Percentiles rank a stretch among this genome's conserved stretches.
Evolutionary conservation across 371 early-diverging fungal species (phyloP).

Genomic region (Mortierella sp.): DNA sequence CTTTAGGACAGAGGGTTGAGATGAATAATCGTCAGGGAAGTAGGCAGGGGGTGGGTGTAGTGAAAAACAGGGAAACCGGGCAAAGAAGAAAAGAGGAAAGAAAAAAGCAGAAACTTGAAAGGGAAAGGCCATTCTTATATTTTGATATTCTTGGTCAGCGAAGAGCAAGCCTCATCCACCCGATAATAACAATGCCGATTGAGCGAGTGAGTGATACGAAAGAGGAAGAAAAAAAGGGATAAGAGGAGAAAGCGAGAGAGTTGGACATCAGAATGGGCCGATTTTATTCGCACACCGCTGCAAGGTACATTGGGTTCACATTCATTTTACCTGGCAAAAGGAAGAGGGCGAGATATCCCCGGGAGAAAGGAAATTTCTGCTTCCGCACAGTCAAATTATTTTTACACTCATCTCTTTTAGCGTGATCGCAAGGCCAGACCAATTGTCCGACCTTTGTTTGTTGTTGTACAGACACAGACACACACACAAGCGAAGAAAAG

Average conservation of each 20-base stretch:
- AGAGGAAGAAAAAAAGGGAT: neutral
- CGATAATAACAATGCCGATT: neutral
- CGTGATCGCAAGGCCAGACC: neutral
- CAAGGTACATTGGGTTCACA: neutral
- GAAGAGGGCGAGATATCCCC: neutral
- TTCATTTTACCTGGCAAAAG: neutral
- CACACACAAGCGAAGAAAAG: neutral
- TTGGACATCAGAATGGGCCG: neutral
- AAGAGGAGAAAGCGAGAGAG: constrained; percentile 7
- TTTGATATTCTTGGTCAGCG: too few relatives aligned
- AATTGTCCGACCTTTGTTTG: neutral
- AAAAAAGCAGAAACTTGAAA: neutral
- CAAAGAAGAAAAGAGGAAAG: neutral
- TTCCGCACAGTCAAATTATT: neutral
- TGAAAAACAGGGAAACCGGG: neutral
- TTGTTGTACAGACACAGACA: neutral
- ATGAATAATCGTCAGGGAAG: constrained; percentile 1
- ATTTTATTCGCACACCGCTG: neutral
- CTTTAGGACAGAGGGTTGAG: neutral
- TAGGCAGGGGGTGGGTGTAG: neutral
- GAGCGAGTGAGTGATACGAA: neutral
- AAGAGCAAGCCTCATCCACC: too few relatives aligned
- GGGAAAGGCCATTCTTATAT: neutral
- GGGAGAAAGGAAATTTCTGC: neutral
- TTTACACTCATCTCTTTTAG: neutral